Percentiles rank a stretch among this genome's conserved stretches.
These are phyloP conservation scores for Scheffersomyces amazonensis DNA, from an alignment of 805 yeast genomes.

Conservation along the genomic window DNA sequence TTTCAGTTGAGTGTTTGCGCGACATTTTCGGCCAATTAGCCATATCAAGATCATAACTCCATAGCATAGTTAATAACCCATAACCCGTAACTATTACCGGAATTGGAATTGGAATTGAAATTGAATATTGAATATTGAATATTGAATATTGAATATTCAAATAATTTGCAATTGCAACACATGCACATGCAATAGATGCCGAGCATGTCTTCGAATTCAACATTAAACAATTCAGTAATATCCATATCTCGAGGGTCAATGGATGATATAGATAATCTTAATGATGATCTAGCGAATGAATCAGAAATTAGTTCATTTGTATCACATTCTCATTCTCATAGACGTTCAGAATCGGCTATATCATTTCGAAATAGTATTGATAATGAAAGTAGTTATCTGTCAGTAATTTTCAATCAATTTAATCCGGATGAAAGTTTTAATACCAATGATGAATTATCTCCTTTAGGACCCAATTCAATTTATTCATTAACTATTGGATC, in stretches of 20 bases:
- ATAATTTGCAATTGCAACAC: too few species aligned
- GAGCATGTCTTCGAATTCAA: conserved; percentile 2
- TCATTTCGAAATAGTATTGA: conserved; percentile 29
- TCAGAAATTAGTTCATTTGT: conserved; percentile 19
- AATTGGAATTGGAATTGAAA: too few species aligned
- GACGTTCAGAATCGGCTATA: conserved; percentile 11
- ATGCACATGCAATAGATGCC: background rate
- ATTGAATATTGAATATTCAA: too few species aligned
- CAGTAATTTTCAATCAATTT: conserved; percentile 20
- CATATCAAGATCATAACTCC: too few species aligned
- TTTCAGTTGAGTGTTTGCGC: too few species aligned
- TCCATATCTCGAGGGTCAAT: conserved; percentile 11
- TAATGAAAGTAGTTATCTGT: conserved; percentile 27
- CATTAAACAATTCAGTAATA: conserved; percentile 3
- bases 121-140: too few species aligned
- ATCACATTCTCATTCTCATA: conserved; percentile 9
- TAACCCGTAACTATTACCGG: too few species aligned
- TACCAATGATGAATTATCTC: conserved; percentile 35
- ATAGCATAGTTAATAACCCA: too few species aligned
- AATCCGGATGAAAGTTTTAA: conserved; percentile 10
- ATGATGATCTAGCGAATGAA: conserved; percentile 30
- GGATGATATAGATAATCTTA: conserved; percentile 23
- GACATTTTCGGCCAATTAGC: too few species aligned
- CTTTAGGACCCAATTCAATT: conserved; percentile 72
- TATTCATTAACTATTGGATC: conserved; percentile 69